Base-by-base conservation (phyloP, 495 filamentous ascomycete species). In the Xylona heveae region DNA sequence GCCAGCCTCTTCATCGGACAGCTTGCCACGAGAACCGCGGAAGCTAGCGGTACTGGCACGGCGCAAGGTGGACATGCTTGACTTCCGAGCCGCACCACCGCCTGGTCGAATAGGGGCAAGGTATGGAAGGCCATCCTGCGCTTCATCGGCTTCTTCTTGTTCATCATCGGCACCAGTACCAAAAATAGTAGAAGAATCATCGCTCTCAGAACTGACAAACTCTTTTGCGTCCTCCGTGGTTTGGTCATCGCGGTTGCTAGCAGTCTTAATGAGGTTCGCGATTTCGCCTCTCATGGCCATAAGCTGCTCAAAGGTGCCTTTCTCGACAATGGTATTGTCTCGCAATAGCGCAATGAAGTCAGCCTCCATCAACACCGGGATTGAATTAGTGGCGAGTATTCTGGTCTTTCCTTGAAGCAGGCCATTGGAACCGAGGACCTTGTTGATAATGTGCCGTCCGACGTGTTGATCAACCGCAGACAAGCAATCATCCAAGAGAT, bases 401-500 rank as follows among this genome's bases (percentile, higher is more conserved):
- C 84, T 72, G 7, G 88, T 93, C 51, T 95, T 99, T 24, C 73
- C 64, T 27, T 53, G 64, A 19, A 99, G 64, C 12, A 99, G 62
- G 35, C 90, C 90, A 30, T 71, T 74, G 4, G 69, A 57, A 6
- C 90, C 88, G 24, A 99, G 66, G 6, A 99, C 90, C 40, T 79
- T 75, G 47, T 94, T 74, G 41, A 94, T 94, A 26, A 99, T 58
- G 51, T 95, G 90, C 34, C 81, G 65, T 20, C 90, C 90, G 34
- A 99, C 90, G 48, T 99, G 90, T 39, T 92, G 88, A 52, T 99
- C 90, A 12, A 99, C 90, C 1, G 90, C 88, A 16, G 85, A 94
- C 13, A 99, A 60, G 36, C 78, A 73, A 49, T 99, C 90, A 44
- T 99, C 90, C 4, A 99, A 59, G 8, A 99, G 57, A 42, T 95